phyloP scores from a whole-genome alignment of 2,329 filamentous ascomycete genomes.

The Apiospora koreana region DNA sequence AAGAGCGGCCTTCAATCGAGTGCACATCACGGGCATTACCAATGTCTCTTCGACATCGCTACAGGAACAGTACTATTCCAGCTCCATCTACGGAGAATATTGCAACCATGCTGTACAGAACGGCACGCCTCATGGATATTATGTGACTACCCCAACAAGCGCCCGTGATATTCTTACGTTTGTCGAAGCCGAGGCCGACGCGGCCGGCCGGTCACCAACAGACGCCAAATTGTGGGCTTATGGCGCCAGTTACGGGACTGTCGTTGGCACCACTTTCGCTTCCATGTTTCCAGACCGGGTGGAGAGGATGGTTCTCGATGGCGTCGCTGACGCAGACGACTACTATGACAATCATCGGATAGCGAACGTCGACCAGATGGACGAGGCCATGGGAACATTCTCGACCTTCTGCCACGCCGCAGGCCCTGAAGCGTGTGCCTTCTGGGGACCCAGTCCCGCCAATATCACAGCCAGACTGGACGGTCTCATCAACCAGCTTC shows the following conservation, averaged over 20 bases:
- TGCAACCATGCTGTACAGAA: slow-evolving; percentile 31
- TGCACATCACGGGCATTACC: slow-evolving; percentile 28
- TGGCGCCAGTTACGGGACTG: slow-evolving; percentile 36
- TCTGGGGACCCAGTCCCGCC: slow-evolving; percentile 30
- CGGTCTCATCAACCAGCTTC: slow-evolving; percentile 26
- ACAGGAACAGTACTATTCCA: slow-evolving; percentile 32
- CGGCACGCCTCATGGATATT: slow-evolving; percentile 29
- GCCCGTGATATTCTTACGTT: slow-evolving; percentile 33
- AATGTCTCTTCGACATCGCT: slow-evolving; percentile 31
- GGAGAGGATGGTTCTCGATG: slow-evolving; percentile 38
- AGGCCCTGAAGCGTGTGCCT: slow-evolving; percentile 27
- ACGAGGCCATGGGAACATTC: slow-evolving; percentile 23
- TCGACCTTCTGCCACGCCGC: slow-evolving; percentile 27
- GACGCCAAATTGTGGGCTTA: slow-evolving; percentile 31
- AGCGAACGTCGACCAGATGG: slow-evolving; percentile 24
- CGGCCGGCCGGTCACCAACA: slow-evolving; percentile 21
- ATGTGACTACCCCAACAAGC: slow-evolving; percentile 32
- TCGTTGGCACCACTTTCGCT: slow-evolving; percentile 40
- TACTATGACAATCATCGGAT: slow-evolving; percentile 20
- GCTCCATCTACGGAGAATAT: slow-evolving; percentile 33
- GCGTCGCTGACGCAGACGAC: slow-evolving; percentile 27
- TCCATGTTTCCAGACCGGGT: slow-evolving; percentile 43
- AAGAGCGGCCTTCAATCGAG: slow-evolving; percentile 26
- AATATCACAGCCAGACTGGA: slow-evolving; percentile 29
- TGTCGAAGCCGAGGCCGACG: slow-evolving; percentile 29